Percentiles rank a stretch among this genome's conserved stretches.
phyloP scores from a whole-genome alignment of 768 basidiomycete genomes.

The Dacryopinax spathularia region DNA sequence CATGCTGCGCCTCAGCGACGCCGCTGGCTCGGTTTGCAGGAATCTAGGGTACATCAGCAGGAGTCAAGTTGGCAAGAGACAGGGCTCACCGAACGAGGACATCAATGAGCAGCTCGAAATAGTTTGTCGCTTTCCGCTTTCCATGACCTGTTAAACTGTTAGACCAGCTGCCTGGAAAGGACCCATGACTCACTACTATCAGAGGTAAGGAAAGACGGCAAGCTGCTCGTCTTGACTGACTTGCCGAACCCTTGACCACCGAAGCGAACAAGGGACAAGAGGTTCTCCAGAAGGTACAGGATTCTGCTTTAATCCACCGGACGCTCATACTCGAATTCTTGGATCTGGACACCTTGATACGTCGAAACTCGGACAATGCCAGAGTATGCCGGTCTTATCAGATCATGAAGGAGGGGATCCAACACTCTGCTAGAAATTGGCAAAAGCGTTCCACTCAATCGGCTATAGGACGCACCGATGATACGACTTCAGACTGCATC shows the following conservation, averaged over 20 bases:
- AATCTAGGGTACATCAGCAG: slow-evolving; percentile 34
- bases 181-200: background rate
- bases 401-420: slow-evolving; percentile 69
- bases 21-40: slow-evolving; percentile 61
- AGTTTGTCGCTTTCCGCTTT: slow-evolving; percentile 20
- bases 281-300: slow-evolving; percentile 58
- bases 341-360: slow-evolving; percentile 51
- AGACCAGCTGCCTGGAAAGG: slow-evolving; percentile 39
- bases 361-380: slow-evolving; percentile 24
- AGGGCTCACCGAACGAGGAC: slow-evolving; percentile 49
- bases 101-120: slow-evolving; percentile 63
- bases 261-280: slow-evolving; percentile 66
- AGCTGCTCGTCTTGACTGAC: slow-evolving; percentile 40
- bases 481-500: slow-evolving; percentile 83
- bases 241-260: slow-evolving; percentile 82
- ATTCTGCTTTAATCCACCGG: slow-evolving; percentile 64
- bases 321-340: slow-evolving; percentile 52
- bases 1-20: slow-evolving; percentile 37
- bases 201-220: background rate
- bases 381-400: slow-evolving; percentile 45
- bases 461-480: slow-evolving; percentile 42
- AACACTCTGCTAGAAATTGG: slow-evolving; percentile 37
- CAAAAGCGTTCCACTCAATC: slow-evolving; percentile 4
- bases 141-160: background rate
- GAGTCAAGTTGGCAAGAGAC: background rate